phyloP scores from a whole-genome alignment of 2,329 filamentous ascomycete genomes.

The Colletotrichum sansevieriae region DNA sequence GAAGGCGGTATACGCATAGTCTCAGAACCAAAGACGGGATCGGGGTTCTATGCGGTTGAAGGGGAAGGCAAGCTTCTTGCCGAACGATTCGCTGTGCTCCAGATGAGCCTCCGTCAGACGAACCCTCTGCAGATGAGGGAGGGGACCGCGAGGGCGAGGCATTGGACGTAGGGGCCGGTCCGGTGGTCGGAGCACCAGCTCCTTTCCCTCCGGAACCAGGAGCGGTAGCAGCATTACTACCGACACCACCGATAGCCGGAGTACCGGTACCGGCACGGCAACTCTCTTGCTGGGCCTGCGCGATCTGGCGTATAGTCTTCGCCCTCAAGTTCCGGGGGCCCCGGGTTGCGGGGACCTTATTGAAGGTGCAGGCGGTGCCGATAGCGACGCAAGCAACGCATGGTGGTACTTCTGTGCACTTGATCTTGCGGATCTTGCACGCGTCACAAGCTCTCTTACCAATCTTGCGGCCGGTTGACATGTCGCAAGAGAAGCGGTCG shows the following conservation, averaged over 20 bases:
- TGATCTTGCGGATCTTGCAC: slow-evolving; percentile 66
- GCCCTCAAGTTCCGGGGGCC: slow-evolving; percentile 61
- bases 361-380: slow-evolving; percentile 64
- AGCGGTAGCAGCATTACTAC: background rate
- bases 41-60: slow-evolving; percentile 30
- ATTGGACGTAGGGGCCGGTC: slow-evolving; percentile 5
- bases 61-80: slow-evolving; percentile 14
- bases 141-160: slow-evolving; percentile 31
- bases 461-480: slow-evolving; percentile 47
- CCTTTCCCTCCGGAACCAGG: slow-evolving; percentile 15
- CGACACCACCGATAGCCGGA: background rate
- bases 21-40: slow-evolving; percentile 43
- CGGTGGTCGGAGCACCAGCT: background rate
- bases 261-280: background rate
- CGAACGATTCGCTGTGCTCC: slow-evolving; percentile 4
- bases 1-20: slow-evolving; percentile 62
- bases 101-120: slow-evolving; percentile 23
- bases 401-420: slow-evolving; percentile 61
- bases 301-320: slow-evolving; percentile 59
- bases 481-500: slow-evolving; percentile 34
- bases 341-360: slow-evolving; percentile 57
- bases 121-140: slow-evolving; percentile 26
- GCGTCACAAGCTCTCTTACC: slow-evolving; percentile 62
- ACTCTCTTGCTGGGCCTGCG: slow-evolving; percentile 46
- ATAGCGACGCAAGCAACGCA: slow-evolving; percentile 60